phyloP scores from a whole-genome alignment of 305 asterid species.

The Withania somnifera region DNA sequence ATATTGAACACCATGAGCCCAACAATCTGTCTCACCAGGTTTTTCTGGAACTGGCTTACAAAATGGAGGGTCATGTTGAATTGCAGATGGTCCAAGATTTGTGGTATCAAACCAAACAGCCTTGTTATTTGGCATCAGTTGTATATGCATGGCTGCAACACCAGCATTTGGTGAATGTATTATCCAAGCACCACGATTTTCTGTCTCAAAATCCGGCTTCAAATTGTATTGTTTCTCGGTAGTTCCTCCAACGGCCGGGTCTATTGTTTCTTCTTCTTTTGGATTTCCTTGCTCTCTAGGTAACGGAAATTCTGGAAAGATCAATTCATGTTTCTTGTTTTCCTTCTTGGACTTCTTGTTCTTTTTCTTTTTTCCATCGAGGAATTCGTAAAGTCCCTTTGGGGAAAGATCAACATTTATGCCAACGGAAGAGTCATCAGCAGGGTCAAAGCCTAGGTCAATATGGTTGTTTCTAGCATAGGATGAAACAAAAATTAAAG shows the following conservation, averaged over 20 bases:
- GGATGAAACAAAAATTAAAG: conserved; percentile 3
- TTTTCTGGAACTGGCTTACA: conserved; percentile 27
- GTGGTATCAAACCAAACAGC: conserved; percentile 70
- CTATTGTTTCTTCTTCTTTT: background rate
- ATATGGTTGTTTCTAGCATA: background rate
- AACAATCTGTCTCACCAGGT: conserved; percentile 39
- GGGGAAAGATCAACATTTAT: background rate
- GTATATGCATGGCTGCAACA: conserved; percentile 77
- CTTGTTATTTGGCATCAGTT: conserved; percentile 64
- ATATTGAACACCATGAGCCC: conserved; percentile 62
- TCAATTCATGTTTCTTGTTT: background rate
- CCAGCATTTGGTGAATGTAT: conserved; percentile 45
- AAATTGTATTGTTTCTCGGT: too few relatives aligned
- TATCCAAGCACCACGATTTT: conserved; percentile 36
- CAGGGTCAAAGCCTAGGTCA: background rate
- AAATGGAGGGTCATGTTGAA: conserved; percentile 20
- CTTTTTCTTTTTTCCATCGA: background rate
- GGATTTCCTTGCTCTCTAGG: background rate
- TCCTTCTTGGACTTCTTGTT: background rate
- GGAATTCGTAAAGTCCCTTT: background rate
- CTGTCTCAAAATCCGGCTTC: conserved; percentile 8
- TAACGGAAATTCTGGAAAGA: background rate
- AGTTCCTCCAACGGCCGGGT: background rate
- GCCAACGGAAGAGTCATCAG: background rate
- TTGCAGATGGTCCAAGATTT: conserved; percentile 58